Conservation (phyloP, 2,329 filamentous ascomycete genomes). For the Westerdykella ornata region DNA sequence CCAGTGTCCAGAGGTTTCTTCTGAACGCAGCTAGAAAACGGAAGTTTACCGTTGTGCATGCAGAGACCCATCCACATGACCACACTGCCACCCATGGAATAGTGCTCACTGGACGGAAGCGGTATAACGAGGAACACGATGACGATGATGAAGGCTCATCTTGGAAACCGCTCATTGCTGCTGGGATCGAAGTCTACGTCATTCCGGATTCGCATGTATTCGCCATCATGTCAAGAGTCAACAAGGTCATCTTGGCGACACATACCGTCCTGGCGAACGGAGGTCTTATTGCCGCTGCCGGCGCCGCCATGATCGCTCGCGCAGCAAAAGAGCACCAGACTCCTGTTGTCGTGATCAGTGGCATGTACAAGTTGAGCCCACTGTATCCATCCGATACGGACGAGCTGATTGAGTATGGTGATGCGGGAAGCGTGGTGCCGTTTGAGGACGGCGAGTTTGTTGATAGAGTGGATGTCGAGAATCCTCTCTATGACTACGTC, state of each 20-base stretch:
- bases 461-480: slow-evolving; percentile 68
- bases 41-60: slow-evolving; percentile 85
- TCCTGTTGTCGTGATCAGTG: slow-evolving; percentile 81
- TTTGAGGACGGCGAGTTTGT: slow-evolving; percentile 77
- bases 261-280: slow-evolving; percentile 85
- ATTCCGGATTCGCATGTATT: slow-evolving; percentile 81
- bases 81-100: slow-evolving; percentile 57
- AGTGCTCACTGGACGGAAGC: slow-evolving; percentile 50
- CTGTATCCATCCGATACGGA: slow-evolving; percentile 80
- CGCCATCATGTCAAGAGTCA: slow-evolving; percentile 89
- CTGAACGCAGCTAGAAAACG: slow-evolving; percentile 80
- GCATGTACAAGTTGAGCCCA: slow-evolving; percentile 89
- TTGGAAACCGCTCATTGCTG: slow-evolving; percentile 72
- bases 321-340: slow-evolving; percentile 77
- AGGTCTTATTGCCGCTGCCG: slow-evolving; percentile 73
- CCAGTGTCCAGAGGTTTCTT: slow-evolving; percentile 83
- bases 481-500: slow-evolving; percentile 76
- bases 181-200: slow-evolving; percentile 75
- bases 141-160: slow-evolving; percentile 47
- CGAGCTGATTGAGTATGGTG: slow-evolving; percentile 77
- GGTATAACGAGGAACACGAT: slow-evolving; percentile 41
- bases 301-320: slow-evolving; percentile 74
- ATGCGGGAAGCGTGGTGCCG: slow-evolving; percentile 66
- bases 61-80: slow-evolving; percentile 65
- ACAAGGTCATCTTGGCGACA: slow-evolving; percentile 88